Evolutionary conservation across 148 eudicot genomes (phyloP), one percentile per base, ranked within the genome.

Genomic region (Rhododendron molle): DNA sequence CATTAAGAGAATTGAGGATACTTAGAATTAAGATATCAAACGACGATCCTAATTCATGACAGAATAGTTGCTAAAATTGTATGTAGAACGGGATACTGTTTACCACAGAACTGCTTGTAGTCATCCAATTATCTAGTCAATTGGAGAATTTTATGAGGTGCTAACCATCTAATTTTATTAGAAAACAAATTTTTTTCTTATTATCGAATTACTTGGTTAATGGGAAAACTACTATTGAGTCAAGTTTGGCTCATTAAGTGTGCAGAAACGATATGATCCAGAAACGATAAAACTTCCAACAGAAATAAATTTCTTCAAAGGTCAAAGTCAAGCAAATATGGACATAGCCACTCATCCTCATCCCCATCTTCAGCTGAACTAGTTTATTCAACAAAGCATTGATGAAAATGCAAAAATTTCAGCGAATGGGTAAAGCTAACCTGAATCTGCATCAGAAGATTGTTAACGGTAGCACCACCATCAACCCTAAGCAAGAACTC

Each of bases 401-500:
- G 46, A 46, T n/a, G 23, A 54, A 36, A 81, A 32, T 30, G 71
- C 46, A 76, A 21, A 44, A 60, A 74, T 1, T 9, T 18, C 4
- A 9, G 38, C 49, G 46, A 2, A n/a, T 4, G 43, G 20, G 36
- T 7, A 32, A 60, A 82, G 5, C 44, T 62, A 20, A 97, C 98
- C 98, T 95, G 99, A 91, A 93, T 92, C 86, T 97, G 99, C 98
- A 97, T 92, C 86, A 97, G 81, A 65, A 96, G 96, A 86, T 91
- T 93, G 92, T 97, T 95, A 52, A 91, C 93, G 15, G 99, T 91
- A 85, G 98, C 99, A 79, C 99, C 99, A 65, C 99, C 98, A 89
- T 97, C 99, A 23, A 97, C 99, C 86, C 99, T 90, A 34, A 97
- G 92, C 90, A 97, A 90, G 85, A 97, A 95, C 83, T 94, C 98